These are phyloP conservation scores for Pleurotus cornucopiae DNA, from an alignment of 768 basidiomycete species.

Conservation along the genomic window DNA sequence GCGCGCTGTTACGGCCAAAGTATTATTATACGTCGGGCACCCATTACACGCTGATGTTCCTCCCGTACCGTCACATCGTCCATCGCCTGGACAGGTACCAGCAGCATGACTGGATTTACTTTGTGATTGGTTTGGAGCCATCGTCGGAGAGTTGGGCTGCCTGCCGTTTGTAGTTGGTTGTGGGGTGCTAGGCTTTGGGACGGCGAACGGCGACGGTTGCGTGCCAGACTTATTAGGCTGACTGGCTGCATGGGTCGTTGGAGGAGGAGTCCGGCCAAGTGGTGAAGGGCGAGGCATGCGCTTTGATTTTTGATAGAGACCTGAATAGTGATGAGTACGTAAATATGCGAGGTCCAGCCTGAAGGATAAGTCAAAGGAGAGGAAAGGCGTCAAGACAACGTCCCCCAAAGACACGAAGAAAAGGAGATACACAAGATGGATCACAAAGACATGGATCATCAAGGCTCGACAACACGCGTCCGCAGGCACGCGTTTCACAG, in stretches of 20 bases:
- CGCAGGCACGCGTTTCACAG: conserved; percentile 2
- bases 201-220: conserved; percentile 19
- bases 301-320: conserved; percentile 82
- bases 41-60: conserved; percentile 91
- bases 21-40: conserved; percentile 96
- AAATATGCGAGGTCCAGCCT: conserved; percentile 8
- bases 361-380: conserved; percentile 7
- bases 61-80: conserved; percentile 95
- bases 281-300: conserved; percentile 69
- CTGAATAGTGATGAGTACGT: conserved; percentile 31
- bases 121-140: conserved; percentile 1
- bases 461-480: conserved; percentile 1
- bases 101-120: conserved; percentile 19
- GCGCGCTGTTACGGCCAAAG: conserved; percentile 41
- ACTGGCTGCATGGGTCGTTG: conserved; percentile 24
- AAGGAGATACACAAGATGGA: background rate
- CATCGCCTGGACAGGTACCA: conserved; percentile 97
- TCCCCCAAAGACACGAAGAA: conserved; percentile 10
- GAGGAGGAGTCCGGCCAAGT: conserved; percentile 40
- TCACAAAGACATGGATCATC: conserved; percentile 4
- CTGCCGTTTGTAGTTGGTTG: background rate
- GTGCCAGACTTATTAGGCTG: conserved; percentile 5
- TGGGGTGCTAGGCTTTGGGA: conserved; percentile 4
- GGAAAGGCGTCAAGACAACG: conserved; percentile 1
- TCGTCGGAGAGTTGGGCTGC: conserved; percentile 3